These are phyloP conservation scores for Solanum sitiens DNA, from an alignment of 257 asterid genomes.

Conservation along the genomic window DNA sequence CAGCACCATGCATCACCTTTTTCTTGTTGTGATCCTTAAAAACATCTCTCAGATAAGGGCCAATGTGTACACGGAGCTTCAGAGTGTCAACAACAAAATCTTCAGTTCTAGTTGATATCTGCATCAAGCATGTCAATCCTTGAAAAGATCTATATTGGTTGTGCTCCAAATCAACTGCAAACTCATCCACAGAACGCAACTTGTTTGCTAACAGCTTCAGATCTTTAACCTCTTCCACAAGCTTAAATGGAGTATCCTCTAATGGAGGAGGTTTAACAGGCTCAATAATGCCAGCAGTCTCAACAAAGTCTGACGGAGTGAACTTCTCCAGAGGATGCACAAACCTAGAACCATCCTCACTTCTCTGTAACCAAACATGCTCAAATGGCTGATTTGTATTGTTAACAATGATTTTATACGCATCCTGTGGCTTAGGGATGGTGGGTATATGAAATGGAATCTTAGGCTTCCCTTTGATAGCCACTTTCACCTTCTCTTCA, in stretches of 20 bases:
- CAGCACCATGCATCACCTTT: slow-evolving; percentile 99
- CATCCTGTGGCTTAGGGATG: slow-evolving; percentile 72
- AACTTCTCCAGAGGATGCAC: slow-evolving; percentile 73
- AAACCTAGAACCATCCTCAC: slow-evolving; percentile 60
- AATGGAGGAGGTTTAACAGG: slow-evolving; percentile 66
- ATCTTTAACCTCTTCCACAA: slow-evolving; percentile 83
- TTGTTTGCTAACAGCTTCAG: slow-evolving; percentile 72
- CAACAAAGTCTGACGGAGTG: slow-evolving; percentile 62
- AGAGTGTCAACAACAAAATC: slow-evolving; percentile 91
- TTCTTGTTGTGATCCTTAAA: slow-evolving; percentile 86
- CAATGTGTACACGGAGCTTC: slow-evolving; percentile 81
- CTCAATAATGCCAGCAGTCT: slow-evolving; percentile 23
- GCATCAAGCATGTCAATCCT: slow-evolving; percentile 98
- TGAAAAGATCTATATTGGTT: slow-evolving; percentile 95
- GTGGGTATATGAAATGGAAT: slow-evolving; percentile 72
- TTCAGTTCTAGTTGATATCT: slow-evolving; percentile 91
- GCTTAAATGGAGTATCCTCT: slow-evolving; percentile 61
- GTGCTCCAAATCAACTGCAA: slow-evolving; percentile 99
- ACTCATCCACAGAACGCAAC: slow-evolving; percentile 61
- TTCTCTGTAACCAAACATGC: slow-evolving; percentile 84
- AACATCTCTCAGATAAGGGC: slow-evolving; percentile 83
- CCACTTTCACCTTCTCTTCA: slow-evolving; percentile 47
- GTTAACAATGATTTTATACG: slow-evolving; percentile 70
- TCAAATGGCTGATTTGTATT: slow-evolving; percentile 73
- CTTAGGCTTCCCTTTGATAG: slow-evolving; percentile 59